Base-by-base conservation (phyloP, 371 early-diverging fungal genomes). In the Lichtheimia corymbifera region DNA sequence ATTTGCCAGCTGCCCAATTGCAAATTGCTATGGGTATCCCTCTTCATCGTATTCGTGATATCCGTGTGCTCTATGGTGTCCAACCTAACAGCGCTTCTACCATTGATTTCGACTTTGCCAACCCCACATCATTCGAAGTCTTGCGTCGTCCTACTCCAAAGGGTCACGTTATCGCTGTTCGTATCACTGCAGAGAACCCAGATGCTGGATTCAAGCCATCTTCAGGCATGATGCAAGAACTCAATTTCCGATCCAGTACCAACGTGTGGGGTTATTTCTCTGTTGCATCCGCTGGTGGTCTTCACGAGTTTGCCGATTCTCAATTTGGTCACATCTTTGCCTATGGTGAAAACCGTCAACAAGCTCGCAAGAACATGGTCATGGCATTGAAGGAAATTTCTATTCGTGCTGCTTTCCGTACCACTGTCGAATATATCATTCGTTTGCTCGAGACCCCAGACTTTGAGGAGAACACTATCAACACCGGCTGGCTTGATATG, bases 291-390 rank as follows among this genome's bases (percentile, higher is more conserved):
- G 88, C 90, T 45, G 98, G 99, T 69, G 96, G 94, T 62, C 87
- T 99, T 62, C 97, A 97, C 82, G 97, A 97, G 71, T 98, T 90
- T 81, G 98, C 98, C 42, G 99, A 99, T 79, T 97, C 97, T 24
- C 99, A 99, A 78, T 99, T 99, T 74, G 99, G 99, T 53, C 99
- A 99, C 80, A 93, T 99, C 56, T 99, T 99, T 69, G 91, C 97
- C 5, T 97, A 95, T 71, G 99, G 99, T 53, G 91, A 93, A 53
- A 95, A 92, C 68, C 89, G 99, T 72, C 91, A 92, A 65, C 91
- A 93, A 66, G 89, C 96, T 24, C 86, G 98, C 41, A 93, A 95
- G 83, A 94, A 97, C 76, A 91, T 97, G 90, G 92, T 99, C 28
- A 90, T 97, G 61, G 97, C 98, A 20, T 81, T 99, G 40, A 97